A percentile compares a stretch with the other conserved stretches of the same genome.
phyloP scores from a whole-genome alignment of 441 rosid species.

The Eruca vesicaria region DNA sequence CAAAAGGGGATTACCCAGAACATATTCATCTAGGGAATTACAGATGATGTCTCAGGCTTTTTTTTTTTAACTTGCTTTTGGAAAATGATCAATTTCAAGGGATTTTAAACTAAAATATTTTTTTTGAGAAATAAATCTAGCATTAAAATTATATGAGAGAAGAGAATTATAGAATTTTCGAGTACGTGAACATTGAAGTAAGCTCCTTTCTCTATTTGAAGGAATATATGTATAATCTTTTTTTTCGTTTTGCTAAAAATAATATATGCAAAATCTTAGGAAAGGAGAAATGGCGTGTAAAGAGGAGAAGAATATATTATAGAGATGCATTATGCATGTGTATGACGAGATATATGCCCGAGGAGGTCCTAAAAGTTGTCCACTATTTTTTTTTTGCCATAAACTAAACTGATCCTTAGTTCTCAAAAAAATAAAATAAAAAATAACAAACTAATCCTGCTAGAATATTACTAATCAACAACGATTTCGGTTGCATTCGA shows the following conservation, averaged over 20 bases:
- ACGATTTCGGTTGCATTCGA: conserved; percentile 33
- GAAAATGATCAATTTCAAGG: neutral
- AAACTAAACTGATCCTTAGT: neutral
- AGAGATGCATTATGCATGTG: conserved; percentile 2
- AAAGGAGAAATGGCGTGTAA: neutral
- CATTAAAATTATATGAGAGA: neutral
- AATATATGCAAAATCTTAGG: neutral
- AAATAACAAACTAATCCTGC: conserved; percentile 2
- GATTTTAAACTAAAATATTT: neutral
- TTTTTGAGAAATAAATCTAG: no score
- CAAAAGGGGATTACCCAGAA: neutral
- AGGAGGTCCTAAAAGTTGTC: conserved; percentile 27
- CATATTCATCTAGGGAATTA: neutral
- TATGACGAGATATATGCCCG: conserved; percentile 16
- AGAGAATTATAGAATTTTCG: neutral
- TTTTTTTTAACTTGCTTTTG: neutral
- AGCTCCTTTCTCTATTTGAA: conserved; percentile 9
- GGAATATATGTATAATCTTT: neutral
- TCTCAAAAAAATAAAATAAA: no score
- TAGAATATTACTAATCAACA: conserved; percentile 28
- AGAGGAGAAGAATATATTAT: neutral
- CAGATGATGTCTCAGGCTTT: neutral
- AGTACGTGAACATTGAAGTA: conserved; percentile 9
- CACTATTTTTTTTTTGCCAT: conserved; percentile 17
- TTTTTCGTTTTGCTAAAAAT: neutral